Evolutionary conservation across 2,329 filamentous ascomycete species (phyloP).

Genomic region (Zymoseptoria ardabiliae): DNA sequence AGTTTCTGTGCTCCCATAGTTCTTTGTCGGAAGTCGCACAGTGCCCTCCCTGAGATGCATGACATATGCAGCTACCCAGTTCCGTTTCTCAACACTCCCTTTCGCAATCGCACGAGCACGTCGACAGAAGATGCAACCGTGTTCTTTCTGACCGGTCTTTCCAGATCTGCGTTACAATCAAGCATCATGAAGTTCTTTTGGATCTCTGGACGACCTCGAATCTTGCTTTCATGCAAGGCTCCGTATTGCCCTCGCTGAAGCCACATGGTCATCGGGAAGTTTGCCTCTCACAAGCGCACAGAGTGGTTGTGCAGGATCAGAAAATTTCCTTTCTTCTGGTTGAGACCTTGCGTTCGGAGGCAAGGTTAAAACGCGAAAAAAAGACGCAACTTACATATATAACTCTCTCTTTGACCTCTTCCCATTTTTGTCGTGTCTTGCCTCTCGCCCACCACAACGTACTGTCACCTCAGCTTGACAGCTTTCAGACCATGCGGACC

Average conservation of each 20-base stretch:
- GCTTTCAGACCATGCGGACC: not conserved
- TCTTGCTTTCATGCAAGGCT: constrained; percentile 2
- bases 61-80: not conserved
- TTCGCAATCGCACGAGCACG: not conserved
- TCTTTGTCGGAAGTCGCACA: not conserved
- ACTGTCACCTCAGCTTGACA: too few relatives aligned
- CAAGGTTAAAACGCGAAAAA: not conserved
- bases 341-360: not conserved
- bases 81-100: not conserved
- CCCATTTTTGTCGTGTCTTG: not conserved
- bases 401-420: not conserved
- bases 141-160: not conserved
- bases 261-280: constrained; percentile 4
- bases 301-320: not conserved
- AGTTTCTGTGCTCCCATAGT: not conserved
- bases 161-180: too few relatives aligned
- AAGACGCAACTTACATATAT: not conserved
- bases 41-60: not conserved
- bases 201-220: not conserved
- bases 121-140: not conserved
- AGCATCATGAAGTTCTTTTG: too few relatives aligned
- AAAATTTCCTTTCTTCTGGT: not conserved
- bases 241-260: constrained; percentile 1
- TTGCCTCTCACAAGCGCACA: not conserved
- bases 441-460: not conserved